phyloP scores from a whole-genome alignment of 148 eudicot genomes.

The Spergularia marina region DNA sequence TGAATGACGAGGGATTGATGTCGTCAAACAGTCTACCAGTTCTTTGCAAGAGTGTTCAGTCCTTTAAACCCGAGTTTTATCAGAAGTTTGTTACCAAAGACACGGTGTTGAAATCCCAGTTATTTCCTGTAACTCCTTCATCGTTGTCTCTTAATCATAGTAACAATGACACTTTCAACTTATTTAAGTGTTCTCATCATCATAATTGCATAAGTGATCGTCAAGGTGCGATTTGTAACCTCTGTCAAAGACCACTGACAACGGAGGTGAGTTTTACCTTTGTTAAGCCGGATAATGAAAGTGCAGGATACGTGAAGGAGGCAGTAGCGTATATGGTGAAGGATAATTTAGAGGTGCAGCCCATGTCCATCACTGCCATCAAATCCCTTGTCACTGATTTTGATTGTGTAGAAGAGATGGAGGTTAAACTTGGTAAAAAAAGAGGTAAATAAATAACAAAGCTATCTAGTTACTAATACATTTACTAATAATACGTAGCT shows the following conservation, averaged over 20 bases:
- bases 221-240: neutral
- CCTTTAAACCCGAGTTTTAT: neutral
- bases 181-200: neutral
- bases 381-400: conserved; percentile 8
- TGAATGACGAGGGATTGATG: conserved; percentile 11
- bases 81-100: neutral
- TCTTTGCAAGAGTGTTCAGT: conserved; percentile 25
- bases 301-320: neutral
- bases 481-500: too few relatives aligned
- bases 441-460: conserved; percentile 13
- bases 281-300: too few relatives aligned
- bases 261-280: too few relatives aligned
- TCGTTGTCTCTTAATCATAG: neutral
- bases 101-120: neutral
- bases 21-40: conserved; percentile 14
- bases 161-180: neutral
- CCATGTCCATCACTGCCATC: conserved; percentile 12
- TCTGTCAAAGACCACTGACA: too few relatives aligned
- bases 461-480: too few relatives aligned
- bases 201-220: neutral
- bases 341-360: conserved; percentile 20
- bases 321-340: conserved; percentile 11
- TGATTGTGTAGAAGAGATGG: neutral
- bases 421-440: conserved; percentile 13
- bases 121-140: neutral